These are phyloP conservation scores for Penicillium sp. DNA, from an alignment of 2,329 filamentous ascomycete genomes.

Conservation along the genomic window DNA sequence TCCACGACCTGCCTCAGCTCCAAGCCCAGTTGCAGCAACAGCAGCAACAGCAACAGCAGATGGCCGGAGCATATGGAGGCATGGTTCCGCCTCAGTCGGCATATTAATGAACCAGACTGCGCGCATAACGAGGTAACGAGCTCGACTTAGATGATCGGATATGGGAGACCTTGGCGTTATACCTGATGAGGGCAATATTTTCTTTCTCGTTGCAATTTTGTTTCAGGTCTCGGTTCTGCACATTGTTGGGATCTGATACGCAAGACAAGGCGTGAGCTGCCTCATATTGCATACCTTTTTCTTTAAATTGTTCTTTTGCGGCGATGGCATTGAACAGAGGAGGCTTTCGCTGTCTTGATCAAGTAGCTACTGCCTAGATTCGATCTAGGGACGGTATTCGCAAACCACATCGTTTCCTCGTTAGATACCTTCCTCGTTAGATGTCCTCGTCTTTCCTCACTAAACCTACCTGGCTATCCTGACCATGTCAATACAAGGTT, in stretches of 20 bases:
- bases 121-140: conserved; percentile 28
- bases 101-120: conserved; percentile 23
- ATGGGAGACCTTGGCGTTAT: conserved; percentile 31
- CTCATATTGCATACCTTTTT: not conserved
- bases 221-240: conserved; percentile 2
- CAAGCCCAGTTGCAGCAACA: conserved; percentile 48
- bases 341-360: not conserved
- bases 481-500: not conserved
- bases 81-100: conserved; percentile 37
- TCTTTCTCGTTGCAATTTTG: conserved; percentile 4
- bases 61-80: conserved; percentile 38
- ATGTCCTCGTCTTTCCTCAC: not conserved
- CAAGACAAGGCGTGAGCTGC: not conserved
- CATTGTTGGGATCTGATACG: not conserved
- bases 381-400: not conserved
- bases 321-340: not conserved
- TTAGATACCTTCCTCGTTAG: not conserved
- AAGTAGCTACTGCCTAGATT: not conserved
- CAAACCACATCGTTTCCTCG: not conserved
- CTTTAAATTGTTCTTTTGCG: not conserved
- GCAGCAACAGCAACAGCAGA: conserved; percentile 36
- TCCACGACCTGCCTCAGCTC: conserved; percentile 60
- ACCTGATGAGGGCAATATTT: conserved; percentile 21
- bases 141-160: conserved; percentile 26
- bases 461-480: not conserved